These are phyloP conservation scores for Trichoderma hamatum DNA, from an alignment of 2,329 filamentous ascomycete genomes.

Conservation along the genomic window DNA sequence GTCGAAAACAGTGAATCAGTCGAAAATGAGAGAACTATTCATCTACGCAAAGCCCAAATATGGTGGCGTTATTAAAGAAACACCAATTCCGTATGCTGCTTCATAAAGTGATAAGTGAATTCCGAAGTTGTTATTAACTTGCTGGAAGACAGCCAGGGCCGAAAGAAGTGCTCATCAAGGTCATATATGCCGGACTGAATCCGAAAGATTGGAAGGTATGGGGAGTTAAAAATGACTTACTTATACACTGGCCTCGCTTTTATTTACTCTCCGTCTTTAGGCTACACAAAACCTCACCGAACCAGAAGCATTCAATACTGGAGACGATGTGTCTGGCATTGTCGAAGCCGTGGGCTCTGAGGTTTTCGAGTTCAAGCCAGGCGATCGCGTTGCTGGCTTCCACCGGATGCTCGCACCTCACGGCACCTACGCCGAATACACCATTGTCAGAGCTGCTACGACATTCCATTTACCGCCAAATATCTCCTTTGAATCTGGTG, in stretches of 20 bases:
- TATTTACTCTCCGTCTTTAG: neutral
- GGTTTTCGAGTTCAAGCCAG: slow-evolving; percentile 33
- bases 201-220: slow-evolving; percentile 35
- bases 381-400: slow-evolving; percentile 52
- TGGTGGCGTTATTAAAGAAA: slow-evolving; percentile 3
- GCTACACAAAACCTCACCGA: neutral
- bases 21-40: slow-evolving; percentile 2
- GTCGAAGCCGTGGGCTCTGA: slow-evolving; percentile 32
- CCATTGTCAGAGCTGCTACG: slow-evolving; percentile 55
- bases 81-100: neutral
- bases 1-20: neutral
- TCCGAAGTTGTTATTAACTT: neutral
- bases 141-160: slow-evolving; percentile 27
- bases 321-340: slow-evolving; percentile 35
- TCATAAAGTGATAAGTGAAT: neutral
- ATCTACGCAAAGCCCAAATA: slow-evolving; percentile 6
- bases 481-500: slow-evolving; percentile 53
- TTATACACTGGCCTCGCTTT: neutral
- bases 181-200: slow-evolving; percentile 31
- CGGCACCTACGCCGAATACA: slow-evolving; percentile 63
- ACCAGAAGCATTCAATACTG: slow-evolving; percentile 15
- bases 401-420: slow-evolving; percentile 53
- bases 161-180: slow-evolving; percentile 34
- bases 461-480: slow-evolving; percentile 57
- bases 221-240: neutral